Conservation (phyloP, 2,329 filamentous ascomycete species). For the Aaosphaeria pasadenensis region DNA sequence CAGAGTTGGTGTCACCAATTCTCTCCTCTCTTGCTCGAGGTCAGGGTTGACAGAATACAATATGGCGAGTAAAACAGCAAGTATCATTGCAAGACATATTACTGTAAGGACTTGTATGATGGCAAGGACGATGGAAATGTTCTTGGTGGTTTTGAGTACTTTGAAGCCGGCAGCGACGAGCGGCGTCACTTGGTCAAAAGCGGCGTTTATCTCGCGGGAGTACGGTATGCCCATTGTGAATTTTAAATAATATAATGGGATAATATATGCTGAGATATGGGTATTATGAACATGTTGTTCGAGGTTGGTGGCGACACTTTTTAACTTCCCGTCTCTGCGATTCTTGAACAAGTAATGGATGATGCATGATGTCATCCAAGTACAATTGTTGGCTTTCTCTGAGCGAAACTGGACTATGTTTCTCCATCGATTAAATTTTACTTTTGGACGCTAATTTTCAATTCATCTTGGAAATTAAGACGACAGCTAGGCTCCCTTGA, state of each 20-base stretch:
- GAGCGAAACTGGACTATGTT: too few species aligned
- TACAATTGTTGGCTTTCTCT: too few species aligned
- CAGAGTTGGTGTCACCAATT: slow-evolving; percentile 44
- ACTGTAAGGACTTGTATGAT: slow-evolving; percentile 48
- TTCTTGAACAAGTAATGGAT: not conserved
- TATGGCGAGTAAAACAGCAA: slow-evolving; percentile 38
- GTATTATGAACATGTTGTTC: not conserved
- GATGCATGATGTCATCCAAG: slow-evolving; percentile 2
- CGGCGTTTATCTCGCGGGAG: slow-evolving; percentile 50
- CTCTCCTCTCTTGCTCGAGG: slow-evolving; percentile 40
- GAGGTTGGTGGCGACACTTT: not conserved
- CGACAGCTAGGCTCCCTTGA: too few species aligned
- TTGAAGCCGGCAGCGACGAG: slow-evolving; percentile 50
- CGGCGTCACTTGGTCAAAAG: slow-evolving; percentile 53
- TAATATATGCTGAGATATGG: not conserved
- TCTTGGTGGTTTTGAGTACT: slow-evolving; percentile 49
- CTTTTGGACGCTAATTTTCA: too few species aligned
- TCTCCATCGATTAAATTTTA: too few species aligned
- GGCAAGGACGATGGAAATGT: slow-evolving; percentile 49
- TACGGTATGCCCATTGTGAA: slow-evolving; percentile 51
- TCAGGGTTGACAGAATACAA: slow-evolving; percentile 50
- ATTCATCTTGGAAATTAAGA: too few species aligned
- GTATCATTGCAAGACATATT: slow-evolving; percentile 39
- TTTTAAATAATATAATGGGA: not conserved
- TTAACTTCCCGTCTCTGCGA: not conserved